Evolutionary conservation across 2,329 filamentous ascomycete species (phyloP).

Genomic region (Ophiocordyceps australis): DNA sequence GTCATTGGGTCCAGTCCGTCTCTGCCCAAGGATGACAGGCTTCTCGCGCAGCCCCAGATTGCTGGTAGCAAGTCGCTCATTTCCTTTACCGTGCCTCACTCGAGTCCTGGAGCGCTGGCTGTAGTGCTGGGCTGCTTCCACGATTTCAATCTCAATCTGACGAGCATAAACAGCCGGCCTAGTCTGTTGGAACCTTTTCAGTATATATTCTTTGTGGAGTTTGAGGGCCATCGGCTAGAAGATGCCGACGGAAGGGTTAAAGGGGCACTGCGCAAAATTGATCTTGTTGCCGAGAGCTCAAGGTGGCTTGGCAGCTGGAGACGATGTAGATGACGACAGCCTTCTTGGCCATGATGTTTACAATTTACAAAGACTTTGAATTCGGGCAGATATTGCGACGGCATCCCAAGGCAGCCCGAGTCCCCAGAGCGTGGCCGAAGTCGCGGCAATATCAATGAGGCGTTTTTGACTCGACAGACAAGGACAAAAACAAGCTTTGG

Average conservation of each 20-base stretch:
- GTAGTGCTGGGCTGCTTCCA: slow-evolving; percentile 67
- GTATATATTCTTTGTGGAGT: slow-evolving; percentile 91
- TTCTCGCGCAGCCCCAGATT: slow-evolving; percentile 7
- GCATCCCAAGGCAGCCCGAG: too few species aligned
- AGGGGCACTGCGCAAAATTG: slow-evolving; percentile 39
- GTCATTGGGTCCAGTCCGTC: slow-evolving; percentile 29
- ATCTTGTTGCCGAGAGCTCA: slow-evolving; percentile 37
- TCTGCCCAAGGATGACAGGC: slow-evolving; percentile 8
- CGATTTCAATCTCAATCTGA: slow-evolving; percentile 57
- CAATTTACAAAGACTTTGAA: background rate
- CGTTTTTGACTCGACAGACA: too few species aligned
- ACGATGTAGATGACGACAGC: slow-evolving; percentile 9
- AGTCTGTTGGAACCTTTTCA: slow-evolving; percentile 62
- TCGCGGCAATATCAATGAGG: too few species aligned
- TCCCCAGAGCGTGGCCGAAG: too few species aligned
- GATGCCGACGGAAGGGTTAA: slow-evolving; percentile 40
- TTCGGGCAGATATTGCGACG: too few species aligned
- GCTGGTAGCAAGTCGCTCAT: slow-evolving; percentile 50
- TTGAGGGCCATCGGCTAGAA: slow-evolving; percentile 39
- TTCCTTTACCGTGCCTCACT: slow-evolving; percentile 68
- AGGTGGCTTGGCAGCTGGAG: slow-evolving; percentile 57
- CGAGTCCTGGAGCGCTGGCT: slow-evolving; percentile 63
- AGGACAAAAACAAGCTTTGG: too few species aligned
- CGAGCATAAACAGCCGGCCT: slow-evolving; percentile 76
- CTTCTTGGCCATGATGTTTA: background rate